Evolutionary conservation across 805 yeast species (phyloP), one percentile per base, ranked within the genome.

Genomic region (Kodamaea neixiangensis): DNA sequence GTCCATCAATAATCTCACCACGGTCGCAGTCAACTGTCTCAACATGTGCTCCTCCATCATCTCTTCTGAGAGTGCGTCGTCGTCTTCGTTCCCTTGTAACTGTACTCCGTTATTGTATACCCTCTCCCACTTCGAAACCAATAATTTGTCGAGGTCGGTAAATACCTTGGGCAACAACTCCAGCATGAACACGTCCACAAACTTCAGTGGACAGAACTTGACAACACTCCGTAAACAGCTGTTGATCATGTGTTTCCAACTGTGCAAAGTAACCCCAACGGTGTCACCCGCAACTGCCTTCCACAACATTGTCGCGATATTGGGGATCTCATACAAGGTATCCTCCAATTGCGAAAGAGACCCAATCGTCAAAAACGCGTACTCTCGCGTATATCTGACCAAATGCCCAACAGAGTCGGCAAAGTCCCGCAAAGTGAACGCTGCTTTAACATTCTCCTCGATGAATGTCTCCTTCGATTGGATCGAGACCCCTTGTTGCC

Each of bases 371-470:
- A 93, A 71, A 64, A 91, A 88, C 2, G 97, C 96, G 65, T 96
- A 94, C 67, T 94, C 99, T 58, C 99, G 81, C 0, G 99, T 94
- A 63, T 96, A 94, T 60, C 99, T 78, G 13, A 94, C 86, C 61
- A 90, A 89, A 67, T 94, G 97, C 14, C 99, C 99, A 11, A 94
- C 96, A 11, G 96, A 87, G 65, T 96, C 98, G 0, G 99, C 98
- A 76, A 94, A 94, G 69, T 94, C 99, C 57, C 98, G 80, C 51
- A 94, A 72, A 0, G 99, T 92, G 56, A 87, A 87, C 75, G 94
- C 89, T 0, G 99, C 98, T 64, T 87, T 90, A 51, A 89, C 96
- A 61, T 85, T 91, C 64, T 94, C 98, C 64, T 89, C 96, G 55
- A 94, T 86, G 58, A 94, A 96, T 31, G 94, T 91, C 64, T 94